Evolutionary conservation across 495 filamentous ascomycete species (phyloP).

Genomic region (Penicillium bovifimosum): DNA sequence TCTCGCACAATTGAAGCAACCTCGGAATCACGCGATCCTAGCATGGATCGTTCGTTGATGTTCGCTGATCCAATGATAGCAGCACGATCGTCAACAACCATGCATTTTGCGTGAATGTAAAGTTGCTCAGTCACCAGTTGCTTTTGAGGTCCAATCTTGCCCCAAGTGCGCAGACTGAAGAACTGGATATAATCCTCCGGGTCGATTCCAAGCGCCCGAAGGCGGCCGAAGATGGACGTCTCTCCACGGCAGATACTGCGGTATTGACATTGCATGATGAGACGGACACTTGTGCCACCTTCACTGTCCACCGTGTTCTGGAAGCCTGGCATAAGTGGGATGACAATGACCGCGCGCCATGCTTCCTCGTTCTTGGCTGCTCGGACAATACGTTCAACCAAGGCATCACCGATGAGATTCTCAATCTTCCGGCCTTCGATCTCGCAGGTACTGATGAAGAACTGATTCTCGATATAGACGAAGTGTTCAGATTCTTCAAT

Average conservation of each 20-base stretch:
- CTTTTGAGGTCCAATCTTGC: constrained; percentile 77
- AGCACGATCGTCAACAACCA: constrained; percentile 91
- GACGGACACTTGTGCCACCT: constrained; percentile 85
- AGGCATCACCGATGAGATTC: constrained; percentile 90
- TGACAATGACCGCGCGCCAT: constrained; percentile 91
- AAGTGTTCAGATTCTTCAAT: constrained; percentile 96
- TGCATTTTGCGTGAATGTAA: constrained; percentile 97
- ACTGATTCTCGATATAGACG: constrained; percentile 99
- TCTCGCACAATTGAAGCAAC: constrained; percentile 87
- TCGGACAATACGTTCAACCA: constrained; percentile 85
- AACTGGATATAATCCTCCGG: constrained; percentile 97
- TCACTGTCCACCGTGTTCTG: constrained; percentile 93
- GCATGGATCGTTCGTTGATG: constrained; percentile 97
- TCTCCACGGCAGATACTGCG: constrained; percentile 94
- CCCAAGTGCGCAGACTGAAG: constrained; percentile 89
- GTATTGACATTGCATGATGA: constrained; percentile 98
- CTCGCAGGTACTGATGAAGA: constrained; percentile 92
- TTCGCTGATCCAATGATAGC: constrained; percentile 97
- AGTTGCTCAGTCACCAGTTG: constrained; percentile 90
- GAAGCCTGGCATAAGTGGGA: constrained; percentile 96
- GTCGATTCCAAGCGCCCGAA: constrained; percentile 78
- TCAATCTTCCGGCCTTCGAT: constrained; percentile 82
- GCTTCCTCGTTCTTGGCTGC: constrained; percentile 80
- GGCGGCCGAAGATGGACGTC: constrained; percentile 82
- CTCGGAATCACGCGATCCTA: constrained; percentile 87